Evolutionary conservation across 441 rosid genomes (phyloP).

Genomic region (Macaranga tanarius): DNA sequence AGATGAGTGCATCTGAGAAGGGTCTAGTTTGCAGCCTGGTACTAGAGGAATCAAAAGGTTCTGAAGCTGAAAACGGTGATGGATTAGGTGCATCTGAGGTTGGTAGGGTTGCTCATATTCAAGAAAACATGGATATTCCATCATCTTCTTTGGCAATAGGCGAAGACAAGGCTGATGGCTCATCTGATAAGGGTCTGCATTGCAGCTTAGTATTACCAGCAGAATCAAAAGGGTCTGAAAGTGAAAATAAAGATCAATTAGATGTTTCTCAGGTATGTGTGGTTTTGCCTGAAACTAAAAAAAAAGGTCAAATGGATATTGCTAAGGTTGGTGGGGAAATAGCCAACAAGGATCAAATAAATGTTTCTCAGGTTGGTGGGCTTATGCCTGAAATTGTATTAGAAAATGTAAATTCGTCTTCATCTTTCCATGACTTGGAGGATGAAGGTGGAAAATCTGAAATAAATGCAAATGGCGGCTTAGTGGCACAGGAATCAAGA

Average conservation of each 20-base stretch:
- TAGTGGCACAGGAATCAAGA: conserved; percentile 8
- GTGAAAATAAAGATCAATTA: background rate
- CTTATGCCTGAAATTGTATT: background rate
- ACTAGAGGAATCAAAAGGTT: conserved; percentile 5
- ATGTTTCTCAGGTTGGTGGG: conserved; percentile 9
- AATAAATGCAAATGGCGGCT: background rate
- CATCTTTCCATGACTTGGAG: background rate
- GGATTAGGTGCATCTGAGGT: background rate
- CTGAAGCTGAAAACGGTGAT: conserved; percentile 5
- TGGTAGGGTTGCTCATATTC: background rate
- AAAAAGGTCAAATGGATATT: background rate
- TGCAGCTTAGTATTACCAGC: background rate
- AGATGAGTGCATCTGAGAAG: background rate
- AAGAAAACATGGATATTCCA: background rate
- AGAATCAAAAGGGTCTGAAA: conserved; percentile 10
- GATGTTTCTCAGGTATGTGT: conserved; percentile 6
- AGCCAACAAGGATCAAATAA: background rate
- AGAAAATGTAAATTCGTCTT: conserved; percentile 8
- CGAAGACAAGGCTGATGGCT: conserved; percentile 9
- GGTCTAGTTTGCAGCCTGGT: background rate
- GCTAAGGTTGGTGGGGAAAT: background rate
- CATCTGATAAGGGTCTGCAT: conserved; percentile 1
- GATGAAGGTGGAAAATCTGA: conserved; percentile 11
- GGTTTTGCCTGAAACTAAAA: background rate
- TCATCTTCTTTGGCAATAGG: conserved; percentile 12